A percentile compares a stretch with the other conserved stretches of the same genome.
These are phyloP conservation scores for Verticillium klebahnii DNA, from an alignment of 2,329 filamentous ascomycete species.

Conservation along the genomic window DNA sequence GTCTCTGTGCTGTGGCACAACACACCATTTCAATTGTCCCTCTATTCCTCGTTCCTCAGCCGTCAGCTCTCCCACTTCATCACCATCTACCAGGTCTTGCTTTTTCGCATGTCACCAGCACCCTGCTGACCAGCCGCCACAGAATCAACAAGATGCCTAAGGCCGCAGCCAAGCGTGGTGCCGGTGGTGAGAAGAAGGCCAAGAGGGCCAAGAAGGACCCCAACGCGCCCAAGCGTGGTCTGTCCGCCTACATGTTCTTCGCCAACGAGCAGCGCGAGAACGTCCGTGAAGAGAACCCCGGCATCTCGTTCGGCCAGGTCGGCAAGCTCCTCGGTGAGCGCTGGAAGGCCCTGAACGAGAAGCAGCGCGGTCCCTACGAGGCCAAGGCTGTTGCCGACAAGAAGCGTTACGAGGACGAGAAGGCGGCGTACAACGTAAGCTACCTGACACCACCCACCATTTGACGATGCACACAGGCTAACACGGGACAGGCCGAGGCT, in stretches of 20 bases:
- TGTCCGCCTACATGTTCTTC: conserved; percentile 99
- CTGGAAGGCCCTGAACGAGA: conserved; percentile 95
- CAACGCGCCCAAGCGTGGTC: conserved; percentile 98
- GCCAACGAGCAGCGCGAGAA: conserved; percentile 99
- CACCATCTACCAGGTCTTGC: no score
- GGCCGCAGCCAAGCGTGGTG: conserved; percentile 50
- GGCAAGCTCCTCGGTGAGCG: conserved; percentile 97
- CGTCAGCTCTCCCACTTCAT: no score
- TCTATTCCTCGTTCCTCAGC: background rate
- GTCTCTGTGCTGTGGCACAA: background rate
- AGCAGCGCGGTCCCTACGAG: conserved; percentile 91
- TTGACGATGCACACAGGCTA: conserved; percentile 17
- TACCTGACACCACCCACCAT: background rate
- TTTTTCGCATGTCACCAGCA: background rate
- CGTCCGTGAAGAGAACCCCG: conserved; percentile 96
- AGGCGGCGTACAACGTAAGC: conserved; percentile 86
- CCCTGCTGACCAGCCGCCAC: conserved; percentile 3
- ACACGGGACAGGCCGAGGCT: conserved; percentile 45
- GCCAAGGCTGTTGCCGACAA: conserved; percentile 95
- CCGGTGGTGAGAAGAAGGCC: conserved; percentile 46
- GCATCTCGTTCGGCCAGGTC: conserved; percentile 95
- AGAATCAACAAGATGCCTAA: conserved; percentile 51
- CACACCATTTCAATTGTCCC: no score
- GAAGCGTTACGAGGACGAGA: conserved; percentile 99
- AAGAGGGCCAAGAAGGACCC: conserved; percentile 71